Evolutionary conservation across 495 filamentous ascomycete genomes (phyloP).

Genomic region (Evansstolkia leycettana): DNA sequence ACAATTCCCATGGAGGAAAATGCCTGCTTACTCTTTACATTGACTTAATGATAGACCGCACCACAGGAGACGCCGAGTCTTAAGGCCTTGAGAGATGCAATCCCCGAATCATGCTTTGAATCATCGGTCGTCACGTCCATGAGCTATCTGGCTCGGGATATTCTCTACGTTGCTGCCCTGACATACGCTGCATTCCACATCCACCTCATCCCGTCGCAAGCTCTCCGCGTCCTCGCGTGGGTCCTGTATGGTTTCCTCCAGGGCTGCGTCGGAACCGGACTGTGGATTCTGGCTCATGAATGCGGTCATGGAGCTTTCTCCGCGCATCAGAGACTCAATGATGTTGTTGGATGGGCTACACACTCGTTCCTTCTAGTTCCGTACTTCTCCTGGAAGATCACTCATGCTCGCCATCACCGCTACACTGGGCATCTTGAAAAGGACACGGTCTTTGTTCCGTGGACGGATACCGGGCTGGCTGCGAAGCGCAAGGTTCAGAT

Average conservation of each 20-base stretch:
- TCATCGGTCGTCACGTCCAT: constrained; percentile 51
- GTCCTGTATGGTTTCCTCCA: constrained; percentile 58
- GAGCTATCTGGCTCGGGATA: constrained; percentile 58
- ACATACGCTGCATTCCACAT: constrained; percentile 40
- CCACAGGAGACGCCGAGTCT: constrained; percentile 42
- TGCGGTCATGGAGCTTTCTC: constrained; percentile 75
- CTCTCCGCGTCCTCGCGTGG: constrained; percentile 48
- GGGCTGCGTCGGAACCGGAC: constrained; percentile 64
- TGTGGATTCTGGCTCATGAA: constrained; percentile 82
- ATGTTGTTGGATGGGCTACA: constrained; percentile 52
- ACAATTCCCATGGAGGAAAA: too few species aligned
- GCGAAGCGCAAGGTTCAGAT: constrained; percentile 17
- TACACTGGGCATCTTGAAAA: constrained; percentile 46
- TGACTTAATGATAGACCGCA: too few species aligned
- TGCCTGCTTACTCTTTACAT: too few species aligned
- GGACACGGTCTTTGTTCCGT: constrained; percentile 48
- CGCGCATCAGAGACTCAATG: constrained; percentile 44
- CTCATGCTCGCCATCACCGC: constrained; percentile 61
- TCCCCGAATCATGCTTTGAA: constrained; percentile 73
- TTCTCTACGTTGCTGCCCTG: constrained; percentile 45
- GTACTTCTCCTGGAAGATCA: constrained; percentile 69
- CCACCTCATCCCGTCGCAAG: constrained; percentile 21
- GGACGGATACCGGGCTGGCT: constrained; percentile 28
- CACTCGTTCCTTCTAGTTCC: constrained; percentile 58
- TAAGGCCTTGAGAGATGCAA: constrained; percentile 70